A percentile compares a stretch with the other conserved stretches of the same genome.
phyloP scores from a whole-genome alignment of 1,284 basidiomycete genomes.

The Sanghuangporus sanghuang region DNA sequence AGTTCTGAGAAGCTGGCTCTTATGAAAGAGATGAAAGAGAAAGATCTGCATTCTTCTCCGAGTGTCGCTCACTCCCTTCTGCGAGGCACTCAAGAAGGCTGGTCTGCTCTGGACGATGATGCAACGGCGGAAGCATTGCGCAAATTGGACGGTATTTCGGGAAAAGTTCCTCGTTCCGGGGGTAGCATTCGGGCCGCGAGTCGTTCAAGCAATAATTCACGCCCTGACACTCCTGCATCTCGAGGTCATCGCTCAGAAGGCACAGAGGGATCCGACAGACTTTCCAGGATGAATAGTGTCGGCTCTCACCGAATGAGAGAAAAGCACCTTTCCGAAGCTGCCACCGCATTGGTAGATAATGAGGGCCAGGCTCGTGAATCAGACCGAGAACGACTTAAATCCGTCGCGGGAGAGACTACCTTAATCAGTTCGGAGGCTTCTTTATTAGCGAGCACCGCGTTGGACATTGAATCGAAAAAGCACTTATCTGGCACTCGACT shows the following conservation, averaged over 20 bases:
- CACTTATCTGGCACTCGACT: constrained; percentile 49
- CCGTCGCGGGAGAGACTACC: background rate
- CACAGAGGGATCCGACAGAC: constrained; percentile 28
- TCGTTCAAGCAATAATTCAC: constrained; percentile 57
- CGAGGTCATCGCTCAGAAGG: constrained; percentile 35
- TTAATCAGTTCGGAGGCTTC: background rate
- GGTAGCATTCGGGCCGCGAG: constrained; percentile 62
- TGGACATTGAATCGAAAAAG: constrained; percentile 40
- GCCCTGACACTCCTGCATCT: constrained; percentile 64
- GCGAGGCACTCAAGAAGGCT: constrained; percentile 78
- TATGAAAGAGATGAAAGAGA: constrained; percentile 17
- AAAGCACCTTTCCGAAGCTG: background rate
- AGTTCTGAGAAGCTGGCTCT: constrained; percentile 13
- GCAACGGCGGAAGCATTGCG: constrained; percentile 88
- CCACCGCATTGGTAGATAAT: background rate
- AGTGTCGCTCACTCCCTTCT: constrained; percentile 77
- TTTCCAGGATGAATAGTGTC: constrained; percentile 6
- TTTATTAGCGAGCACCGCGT: background rate
- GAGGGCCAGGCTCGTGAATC: background rate
- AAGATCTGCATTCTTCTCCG: constrained; percentile 43
- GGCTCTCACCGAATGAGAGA: constrained; percentile 9
- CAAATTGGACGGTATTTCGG: constrained; percentile 87
- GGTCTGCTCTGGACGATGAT: constrained; percentile 80
- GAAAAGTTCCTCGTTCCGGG: constrained; percentile 60
- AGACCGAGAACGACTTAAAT: background rate